phyloP scores from a whole-genome alignment of 108 stramenopile genomes.

The Pseudonitzschia pungens region DNA sequence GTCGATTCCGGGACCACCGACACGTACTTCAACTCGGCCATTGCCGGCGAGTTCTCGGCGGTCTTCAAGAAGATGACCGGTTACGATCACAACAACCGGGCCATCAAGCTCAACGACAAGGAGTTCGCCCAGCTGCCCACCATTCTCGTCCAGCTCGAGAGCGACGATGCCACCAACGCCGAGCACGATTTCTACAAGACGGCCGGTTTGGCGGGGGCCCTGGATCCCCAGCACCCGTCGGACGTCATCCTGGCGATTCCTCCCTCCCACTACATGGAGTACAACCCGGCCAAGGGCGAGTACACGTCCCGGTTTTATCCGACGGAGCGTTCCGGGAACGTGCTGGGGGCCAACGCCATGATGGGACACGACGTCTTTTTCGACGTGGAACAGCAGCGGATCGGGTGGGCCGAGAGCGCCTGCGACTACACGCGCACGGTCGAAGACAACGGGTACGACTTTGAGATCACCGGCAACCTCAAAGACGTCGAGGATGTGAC shows the following conservation, averaged over 20 bases:
- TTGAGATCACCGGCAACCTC: conserved; percentile 27
- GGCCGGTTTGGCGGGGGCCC: conserved; percentile 49
- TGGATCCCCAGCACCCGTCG: conserved; percentile 55
- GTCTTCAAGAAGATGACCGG: conserved; percentile 52
- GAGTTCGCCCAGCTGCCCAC: conserved; percentile 74
- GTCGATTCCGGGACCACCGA: conserved; percentile 98
- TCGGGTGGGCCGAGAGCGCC: conserved; percentile 90
- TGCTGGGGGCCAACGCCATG: conserved; percentile 95
- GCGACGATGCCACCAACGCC: conserved; percentile 32
- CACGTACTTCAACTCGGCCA: conserved; percentile 76
- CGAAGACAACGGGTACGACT: conserved; percentile 23
- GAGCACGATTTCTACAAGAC: conserved; percentile 37
- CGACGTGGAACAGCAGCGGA: conserved; percentile 48
- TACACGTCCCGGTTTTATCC: conserved; percentile 78
- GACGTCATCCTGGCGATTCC: conserved; percentile 84
- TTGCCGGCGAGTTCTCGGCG: conserved; percentile 39
- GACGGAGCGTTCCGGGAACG: conserved; percentile 75
- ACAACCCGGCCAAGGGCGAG: conserved; percentile 38
- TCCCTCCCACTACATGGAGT: conserved; percentile 82
- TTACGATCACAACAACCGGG: conserved; percentile 47
- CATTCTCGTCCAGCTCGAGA: conserved; percentile 74
- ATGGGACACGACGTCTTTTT: conserved; percentile 91
- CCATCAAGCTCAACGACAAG: conserved; percentile 42
- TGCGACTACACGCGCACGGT: conserved; percentile 69
- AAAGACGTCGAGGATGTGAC: too few species aligned